Conservation (phyloP, 768 basidiomycete genomes). For the Rhodotorula toruloides region DNA sequence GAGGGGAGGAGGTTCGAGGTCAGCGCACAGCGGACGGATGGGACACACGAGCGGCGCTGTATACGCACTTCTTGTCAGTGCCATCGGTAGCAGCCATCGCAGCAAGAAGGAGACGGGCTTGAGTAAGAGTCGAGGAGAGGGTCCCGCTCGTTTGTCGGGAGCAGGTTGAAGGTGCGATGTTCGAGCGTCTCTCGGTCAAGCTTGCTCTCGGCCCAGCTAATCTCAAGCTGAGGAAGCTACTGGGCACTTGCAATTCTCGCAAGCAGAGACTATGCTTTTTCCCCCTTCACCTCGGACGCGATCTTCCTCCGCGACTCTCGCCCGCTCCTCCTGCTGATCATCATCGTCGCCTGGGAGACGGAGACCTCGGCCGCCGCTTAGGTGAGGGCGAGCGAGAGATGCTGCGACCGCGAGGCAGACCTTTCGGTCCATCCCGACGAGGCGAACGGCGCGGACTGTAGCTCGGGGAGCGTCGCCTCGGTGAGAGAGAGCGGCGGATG, state of each 20-base stretch:
- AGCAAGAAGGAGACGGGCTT: constrained; percentile 2
- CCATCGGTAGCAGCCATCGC: constrained; percentile 6
- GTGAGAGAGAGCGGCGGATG: not conserved
- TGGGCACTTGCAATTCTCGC: too few species aligned
- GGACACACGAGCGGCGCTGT: rapidly evolving
- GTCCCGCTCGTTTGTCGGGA: not conserved
- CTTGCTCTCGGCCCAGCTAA: too few species aligned
- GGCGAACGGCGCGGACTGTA: not conserved
- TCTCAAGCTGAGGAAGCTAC: too few species aligned
- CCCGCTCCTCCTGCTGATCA: too few species aligned
- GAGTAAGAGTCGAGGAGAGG: not conserved
- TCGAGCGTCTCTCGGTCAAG: not conserved
- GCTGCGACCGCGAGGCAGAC: not conserved
- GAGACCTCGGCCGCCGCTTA: too few species aligned
- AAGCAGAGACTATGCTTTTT: too few species aligned
- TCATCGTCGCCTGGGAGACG: too few species aligned
- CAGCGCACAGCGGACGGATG: not conserved
- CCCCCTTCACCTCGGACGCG: too few species aligned
- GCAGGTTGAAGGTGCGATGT: not conserved
- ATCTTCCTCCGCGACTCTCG: too few species aligned
- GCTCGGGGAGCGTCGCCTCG: not conserved
- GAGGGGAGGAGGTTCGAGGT: not conserved
- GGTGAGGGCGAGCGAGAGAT: not conserved
- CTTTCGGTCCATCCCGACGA: not conserved
- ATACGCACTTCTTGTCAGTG: constrained; percentile 13